These are phyloP conservation scores for Geranium rotundifolium DNA, from an alignment of 345 rosid species.

Conservation along the genomic window DNA sequence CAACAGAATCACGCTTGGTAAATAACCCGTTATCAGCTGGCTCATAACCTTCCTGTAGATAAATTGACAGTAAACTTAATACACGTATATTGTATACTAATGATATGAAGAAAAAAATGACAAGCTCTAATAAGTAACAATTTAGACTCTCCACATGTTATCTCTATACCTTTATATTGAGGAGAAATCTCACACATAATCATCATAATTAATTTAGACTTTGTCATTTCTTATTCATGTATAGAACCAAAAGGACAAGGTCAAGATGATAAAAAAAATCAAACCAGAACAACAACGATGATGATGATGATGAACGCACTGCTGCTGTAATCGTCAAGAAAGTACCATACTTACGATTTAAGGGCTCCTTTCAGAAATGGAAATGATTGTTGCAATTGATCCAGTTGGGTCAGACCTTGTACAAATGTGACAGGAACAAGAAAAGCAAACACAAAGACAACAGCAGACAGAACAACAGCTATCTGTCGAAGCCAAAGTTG, in stretches of 20 bases:
- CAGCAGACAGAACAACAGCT: slow-evolving; percentile 46
- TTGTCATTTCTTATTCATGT: no score
- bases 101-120: background rate
- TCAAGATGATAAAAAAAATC: no score
- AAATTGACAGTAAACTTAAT: background rate
- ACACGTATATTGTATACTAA: background rate
- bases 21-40: slow-evolving; percentile 42
- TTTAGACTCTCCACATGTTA: no score
- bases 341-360: slow-evolving; percentile 39
- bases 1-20: slow-evolving; percentile 25
- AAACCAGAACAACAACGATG: no score
- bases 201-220: no score
- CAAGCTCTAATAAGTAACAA: no score
- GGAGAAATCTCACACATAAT: no score
- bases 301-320: background rate
- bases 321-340: background rate
- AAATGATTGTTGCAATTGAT: slow-evolving; percentile 28
- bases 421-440: slow-evolving; percentile 70
- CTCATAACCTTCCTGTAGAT: slow-evolving; percentile 16
- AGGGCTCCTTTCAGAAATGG: slow-evolving; percentile 35
- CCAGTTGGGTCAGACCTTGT: slow-evolving; percentile 75
- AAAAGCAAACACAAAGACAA: slow-evolving; percentile 67
- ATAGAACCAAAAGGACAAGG: no score
- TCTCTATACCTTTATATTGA: no score
- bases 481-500: slow-evolving; percentile 86